Base-by-base conservation (phyloP, 2,329 filamentous ascomycete species). In the Akanthomyces uredinophilus region DNA sequence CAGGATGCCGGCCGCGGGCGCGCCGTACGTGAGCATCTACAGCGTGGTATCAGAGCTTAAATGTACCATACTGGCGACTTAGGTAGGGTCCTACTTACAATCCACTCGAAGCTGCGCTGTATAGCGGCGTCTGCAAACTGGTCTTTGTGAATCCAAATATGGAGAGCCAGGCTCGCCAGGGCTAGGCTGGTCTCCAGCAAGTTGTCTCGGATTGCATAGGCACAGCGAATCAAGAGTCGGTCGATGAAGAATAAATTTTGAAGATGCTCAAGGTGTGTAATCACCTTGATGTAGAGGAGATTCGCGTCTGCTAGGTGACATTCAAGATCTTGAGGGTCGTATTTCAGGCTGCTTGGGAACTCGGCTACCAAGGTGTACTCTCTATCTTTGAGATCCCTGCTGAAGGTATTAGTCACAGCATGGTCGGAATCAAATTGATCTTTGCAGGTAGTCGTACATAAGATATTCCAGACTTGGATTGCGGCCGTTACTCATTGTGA, bases 201-300 rank as follows among this genome's bases (percentile, higher is more conserved):
- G 16, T 77, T 72, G 0, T 74, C 74, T 10, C 75, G 71, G 10
- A 75, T 73, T 0, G 70, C 66, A 14, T 75, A 70, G 0, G 75
- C 74, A 3, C 72, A 70, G 20, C 81, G 83, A 24, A 82, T 74
- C 10, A 87, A 71, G 0, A 87, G 76, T 18, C 85, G 76, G 61
- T 87, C 81, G 6, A 86, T 72, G 11, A 87, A 78, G 62, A 88
- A 86, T 3, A 83, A 73, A 44, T 86, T 86, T 47, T 86, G 80
- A 0, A 85, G 70, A 51, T 83, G 78, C 24, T 81, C 77, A 2
- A 85, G 74, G 2, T 75, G 74, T 1, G 83, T 70, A 1, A 85
- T 68, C 16, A 82, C 75, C 2, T 80, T 73, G 5, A 74, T 73
- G 57, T 81, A 81, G 0, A 82, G 64, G 0, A 70, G 67, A 0